Evolutionary conservation across 768 basidiomycete genomes (phyloP), one percentile per base, ranked within the genome.

Genomic region (Trametes punicea): DNA sequence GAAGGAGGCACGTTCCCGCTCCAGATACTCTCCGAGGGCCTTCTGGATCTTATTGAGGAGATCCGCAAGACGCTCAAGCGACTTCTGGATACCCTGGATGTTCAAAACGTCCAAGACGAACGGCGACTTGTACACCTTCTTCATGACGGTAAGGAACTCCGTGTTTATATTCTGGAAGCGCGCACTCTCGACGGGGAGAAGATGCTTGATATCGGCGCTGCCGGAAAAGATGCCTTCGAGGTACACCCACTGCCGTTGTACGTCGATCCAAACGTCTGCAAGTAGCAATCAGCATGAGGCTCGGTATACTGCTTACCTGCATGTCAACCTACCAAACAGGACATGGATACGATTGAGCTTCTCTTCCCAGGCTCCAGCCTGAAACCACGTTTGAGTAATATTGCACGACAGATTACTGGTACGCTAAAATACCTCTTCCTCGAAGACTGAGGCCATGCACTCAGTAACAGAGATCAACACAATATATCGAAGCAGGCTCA

Each of bases 161-260:
- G 92, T 84, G 70, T 99, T 98, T 79, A 99, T 99, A 73, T 95
- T 98, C 69, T 90, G 88, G 76, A 99, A 99, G 27, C 97, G 90
- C n/a, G 93, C 84, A 65, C 87, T 93, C 74, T 99, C 97, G 59
- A 98, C 89, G 0, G 97, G 97, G 25, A 99, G 85, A 13, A 99
- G 84, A 69, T 99, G 97, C 69, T 98, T 98, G 81, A 99, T 98
- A 68, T 99, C 97, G 23, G 95, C 97, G 64, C 94, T 98, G 30
- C 96, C 95, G n/a, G 96, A 93, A 74, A 99, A 99, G 64, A 99
- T 99, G 39, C 97, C 97, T 71, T 99, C 97, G 49, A 99, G 81
- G 69, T 99, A 99, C 1, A 99, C 97, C 97, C 97, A 99, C 75
- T 99, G 97, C 6, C 97, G 85, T 65, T 99, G 97, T 15, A 99